Base-by-base conservation (phyloP, 441 rosid species). In the Iberis amara region DNA sequence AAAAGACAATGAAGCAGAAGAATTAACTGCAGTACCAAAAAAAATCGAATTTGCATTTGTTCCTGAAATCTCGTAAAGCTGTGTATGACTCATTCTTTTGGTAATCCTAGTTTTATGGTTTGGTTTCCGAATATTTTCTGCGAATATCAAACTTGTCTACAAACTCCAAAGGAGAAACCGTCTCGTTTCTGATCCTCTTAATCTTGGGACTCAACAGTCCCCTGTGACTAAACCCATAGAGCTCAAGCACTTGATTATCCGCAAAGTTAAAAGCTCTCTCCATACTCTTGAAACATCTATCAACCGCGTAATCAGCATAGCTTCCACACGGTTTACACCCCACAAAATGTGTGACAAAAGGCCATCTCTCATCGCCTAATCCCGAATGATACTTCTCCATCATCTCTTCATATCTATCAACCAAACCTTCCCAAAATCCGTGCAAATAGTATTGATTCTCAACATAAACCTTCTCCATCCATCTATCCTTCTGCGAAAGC, bases 251-350 rank as follows among this genome's bases (percentile, higher is more conserved):
- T 77, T 88, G 96, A 54, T 88, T 78, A 64, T 88, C 96, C 1
- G 94, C 96, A 44, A 88, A 88, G 70, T 85, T 88, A 68, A 82
- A 88, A n/a, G 96, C 96, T 59, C 94, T 78, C 71, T 88, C 91
- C 96, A 88, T 88, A 68, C 89, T 77, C 39, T 72, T 71, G 49
- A 88, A 66, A 75, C 96, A 88, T 70, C 52, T 74, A 69, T 85
- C 94, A 2, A 79, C 96, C 2, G 96, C 79, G 56, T 88, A 88
- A 74, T 88, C 96, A 36, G 83, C 94, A 11, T 85, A 88, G 72
- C 91, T 85, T 11, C 94, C 94, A 64, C 96, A 88, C 61, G 96
- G 94, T 64, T 88, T 88, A 71, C 96, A 88, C 7, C 96, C 96
- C 7, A 88, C 96, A 8, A 88, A 88, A 70, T 88, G 96, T 3